Base-by-base conservation (phyloP, 1,284 basidiomycete genomes). In the Sporisorium scitamineum region DNA sequence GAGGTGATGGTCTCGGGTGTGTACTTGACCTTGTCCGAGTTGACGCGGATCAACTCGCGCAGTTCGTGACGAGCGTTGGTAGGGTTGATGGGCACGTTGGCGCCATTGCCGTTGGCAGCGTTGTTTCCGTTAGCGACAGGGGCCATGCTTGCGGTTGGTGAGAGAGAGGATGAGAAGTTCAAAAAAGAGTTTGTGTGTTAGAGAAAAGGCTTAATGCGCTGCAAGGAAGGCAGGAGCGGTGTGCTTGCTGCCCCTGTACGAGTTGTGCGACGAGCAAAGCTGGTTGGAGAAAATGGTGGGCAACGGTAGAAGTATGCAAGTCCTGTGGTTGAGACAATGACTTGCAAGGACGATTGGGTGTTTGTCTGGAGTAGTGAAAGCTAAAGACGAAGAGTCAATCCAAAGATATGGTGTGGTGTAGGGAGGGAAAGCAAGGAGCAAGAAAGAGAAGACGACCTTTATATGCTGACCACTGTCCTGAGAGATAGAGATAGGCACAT, bases 271-370 rank as follows among this genome's bases (percentile, higher is more conserved):
- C 42, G 81, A 82, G 80, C 83, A 80, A 60, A 84, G 76, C 65
- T 82, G 79, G 73, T 84, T 84, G 73, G 82, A 73, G 75, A 80
- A 85, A 81, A 83, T 84, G 81, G 50, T 82, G 75, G 75, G 75
- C 75, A 77, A 77, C 66, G 52, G 58, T 61, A 53, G 41, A 32
- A 37, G 39, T 58, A 41, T 68, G 74, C 74, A 76, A 76, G 74
- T 66, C 74, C 62, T 61, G 57, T 71, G 54, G 47, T 45, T 55
- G 47, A 55, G 62, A 74, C 69, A 61, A 60, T 62, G 69, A 76
- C 72, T 75, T 75, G 72, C 72, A 64, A 61, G 47, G 47, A 56
- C 29, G 45, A 54, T 52, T 27, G 27, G 34, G 22, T 51, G 53
- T 29, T 18, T 50, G 44, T 56, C 51, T 37, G 42, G 16, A 31